A percentile compares a stretch with the other conserved stretches of the same genome.
phyloP scores from a whole-genome alignment of 139 green algal species.

The Chlamydomonas sp. region DNA sequence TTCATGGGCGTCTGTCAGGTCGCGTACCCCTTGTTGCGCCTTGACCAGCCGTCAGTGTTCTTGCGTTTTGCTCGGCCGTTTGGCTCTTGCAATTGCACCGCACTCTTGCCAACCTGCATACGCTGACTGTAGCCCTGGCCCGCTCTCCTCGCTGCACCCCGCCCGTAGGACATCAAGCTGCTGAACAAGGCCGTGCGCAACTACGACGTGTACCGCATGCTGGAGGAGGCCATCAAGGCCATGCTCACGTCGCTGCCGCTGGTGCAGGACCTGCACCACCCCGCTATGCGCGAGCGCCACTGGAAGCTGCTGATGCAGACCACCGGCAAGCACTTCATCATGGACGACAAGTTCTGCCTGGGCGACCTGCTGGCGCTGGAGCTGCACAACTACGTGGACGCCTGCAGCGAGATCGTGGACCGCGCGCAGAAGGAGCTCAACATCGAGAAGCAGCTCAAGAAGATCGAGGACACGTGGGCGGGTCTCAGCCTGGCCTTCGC shows the following conservation, averaged over 20 bases:
- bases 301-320: slow-evolving; percentile 90
- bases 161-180: slow-evolving; percentile 63
- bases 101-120: background rate
- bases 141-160: background rate
- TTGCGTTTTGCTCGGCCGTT: no score
- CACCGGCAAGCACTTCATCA: slow-evolving; percentile 87
- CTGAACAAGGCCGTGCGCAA: slow-evolving; percentile 85
- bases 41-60: no score
- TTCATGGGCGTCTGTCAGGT: no score
- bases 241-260: slow-evolving; percentile 90
- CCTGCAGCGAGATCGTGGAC: slow-evolving; percentile 91
- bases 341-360: slow-evolving; percentile 87
- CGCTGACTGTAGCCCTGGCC: background rate
- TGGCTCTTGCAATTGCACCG: no score
- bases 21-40: no score
- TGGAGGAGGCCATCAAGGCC: slow-evolving; percentile 88
- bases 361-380: slow-evolving; percentile 86
- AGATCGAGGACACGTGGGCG: slow-evolving; percentile 90
- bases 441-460: slow-evolving; percentile 87
- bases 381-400: slow-evolving; percentile 90
- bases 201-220: slow-evolving; percentile 83
- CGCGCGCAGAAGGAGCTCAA: slow-evolving; percentile 90
- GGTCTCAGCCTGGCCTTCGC: slow-evolving; percentile 74
- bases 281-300: slow-evolving; percentile 90
- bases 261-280: slow-evolving; percentile 88